Conservation (phyloP, 495 filamentous ascomycete species). For the Aspergillus nanangensis region DNA sequence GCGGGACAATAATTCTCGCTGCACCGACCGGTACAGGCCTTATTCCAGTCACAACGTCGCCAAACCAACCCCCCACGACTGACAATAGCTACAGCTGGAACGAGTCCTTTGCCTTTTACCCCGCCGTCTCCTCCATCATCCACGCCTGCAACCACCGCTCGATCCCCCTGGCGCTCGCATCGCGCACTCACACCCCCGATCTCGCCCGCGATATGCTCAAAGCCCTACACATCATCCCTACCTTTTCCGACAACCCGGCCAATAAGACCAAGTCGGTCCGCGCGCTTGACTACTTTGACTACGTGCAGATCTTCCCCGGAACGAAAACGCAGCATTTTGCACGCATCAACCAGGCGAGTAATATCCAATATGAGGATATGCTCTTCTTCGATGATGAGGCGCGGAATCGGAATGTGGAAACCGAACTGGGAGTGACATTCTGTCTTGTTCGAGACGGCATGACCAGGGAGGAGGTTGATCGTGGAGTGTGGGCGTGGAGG, state of each 20-base stretch:
- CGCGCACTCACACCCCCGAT: constrained; percentile 77
- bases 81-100: too few relatives aligned
- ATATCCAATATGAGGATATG: constrained; percentile 71
- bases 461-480: constrained; percentile 72
- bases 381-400: constrained; percentile 95
- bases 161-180: constrained; percentile 71
- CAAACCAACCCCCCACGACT: neutral
- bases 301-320: constrained; percentile 82
- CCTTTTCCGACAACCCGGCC: constrained; percentile 36
- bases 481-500: constrained; percentile 78
- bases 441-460: constrained; percentile 76
- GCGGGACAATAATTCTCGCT: constrained; percentile 51
- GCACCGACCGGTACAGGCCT: constrained; percentile 46
- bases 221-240: constrained; percentile 60
- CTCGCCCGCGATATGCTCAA: constrained; percentile 77
- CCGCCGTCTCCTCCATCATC: constrained; percentile 69
- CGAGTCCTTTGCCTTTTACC: constrained; percentile 78
- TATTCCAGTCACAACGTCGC: too few relatives aligned
- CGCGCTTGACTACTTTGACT: constrained; percentile 75
- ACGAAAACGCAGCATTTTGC: constrained; percentile 84
- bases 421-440: constrained; percentile 74
- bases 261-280: constrained; percentile 36
- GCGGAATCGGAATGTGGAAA: constrained; percentile 82
- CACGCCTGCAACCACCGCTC: constrained; percentile 50
- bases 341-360: constrained; percentile 61